Conservation (phyloP, 1,284 basidiomycete genomes). For the Ceratobasidium sp. region DNA sequence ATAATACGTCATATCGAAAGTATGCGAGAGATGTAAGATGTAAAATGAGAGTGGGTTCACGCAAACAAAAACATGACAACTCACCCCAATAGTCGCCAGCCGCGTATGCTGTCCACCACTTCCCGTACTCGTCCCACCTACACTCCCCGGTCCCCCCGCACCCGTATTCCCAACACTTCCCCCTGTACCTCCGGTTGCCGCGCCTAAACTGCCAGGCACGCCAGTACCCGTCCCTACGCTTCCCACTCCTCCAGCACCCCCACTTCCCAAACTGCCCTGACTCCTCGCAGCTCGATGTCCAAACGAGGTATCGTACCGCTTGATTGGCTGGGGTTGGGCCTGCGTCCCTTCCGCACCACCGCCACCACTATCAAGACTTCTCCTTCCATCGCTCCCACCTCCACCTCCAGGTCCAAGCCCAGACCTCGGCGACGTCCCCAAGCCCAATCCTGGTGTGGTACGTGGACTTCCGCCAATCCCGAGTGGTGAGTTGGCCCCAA, state of each 20-base stretch:
- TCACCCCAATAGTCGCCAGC: conserved; percentile 41
- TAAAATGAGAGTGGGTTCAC: neutral
- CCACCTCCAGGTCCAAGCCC: neutral
- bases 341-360: neutral
- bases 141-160: conserved; percentile 8
- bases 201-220: conserved; percentile 23
- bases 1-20: no score
- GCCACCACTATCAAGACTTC: neutral
- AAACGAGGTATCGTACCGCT: conserved; percentile 35
- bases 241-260: neutral
- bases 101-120: neutral
- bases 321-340: conserved; percentile 42
- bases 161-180: neutral
- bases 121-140: neutral
- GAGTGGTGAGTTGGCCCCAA: conserved; percentile 1
- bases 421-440: conserved; percentile 25
- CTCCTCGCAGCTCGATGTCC: conserved; percentile 25
- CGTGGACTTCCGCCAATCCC: conserved; percentile 15
- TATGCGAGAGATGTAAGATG: neutral
- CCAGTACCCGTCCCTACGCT: neutral
- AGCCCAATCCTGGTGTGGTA: conserved; percentile 36
- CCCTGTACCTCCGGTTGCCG: conserved; percentile 1
- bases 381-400: neutral
- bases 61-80: neutral
- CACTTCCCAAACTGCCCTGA: conserved; percentile 37